Base-by-base conservation (phyloP, 768 basidiomycete species). In the Crassisporium funariophilum region DNA sequence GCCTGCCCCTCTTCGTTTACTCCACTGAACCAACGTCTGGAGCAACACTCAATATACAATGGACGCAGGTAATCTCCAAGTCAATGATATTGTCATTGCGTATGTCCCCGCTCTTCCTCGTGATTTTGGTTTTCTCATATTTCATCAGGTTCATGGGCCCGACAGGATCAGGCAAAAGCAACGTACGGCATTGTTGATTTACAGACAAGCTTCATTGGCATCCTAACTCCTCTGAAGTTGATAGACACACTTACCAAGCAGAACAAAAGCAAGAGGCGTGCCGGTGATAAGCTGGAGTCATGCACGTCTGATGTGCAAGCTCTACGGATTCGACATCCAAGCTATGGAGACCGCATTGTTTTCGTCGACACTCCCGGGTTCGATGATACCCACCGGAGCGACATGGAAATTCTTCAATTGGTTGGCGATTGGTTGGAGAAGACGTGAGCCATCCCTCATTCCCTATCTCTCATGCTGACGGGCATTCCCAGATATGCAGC, bases 301-400 rank as follows among this genome's bases (percentile, higher is more conserved):
- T 70, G 64, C 43, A 78, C 77, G 9, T 58, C 57, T 23, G 55
- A 61, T n/a, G 62, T 77, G 13, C 56, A 56, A 24, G 64, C 65
- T 7, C 60, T 64, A 4, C 48, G 61, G 7, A 44, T 66, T 2
- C 62, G 61, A 33, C 64, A 44, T 16, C 22, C 65, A 7, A 19
- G 29, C 19, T 60, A 65, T 35, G 61, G 60, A 7, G 49, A 55
- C 42, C 43, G 47, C 2, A 59, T 77, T 37, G 65, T 63, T 2
- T 52, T 77, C 3, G 65, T 77, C 16, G 76, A 77, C 29, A 67
- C 62, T 1, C 65, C 64, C 15, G 64, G 64, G 2, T 65, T 67
- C 46, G 63, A 65, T 35, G 75, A 76, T 50, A 72, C 69, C 5
- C 41, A 49, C 1, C 52, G 53, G 20, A 63, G 57, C 21, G 71